phyloP scores from a whole-genome alignment of 306 rosid genomes.

The Datisca glomerata region DNA sequence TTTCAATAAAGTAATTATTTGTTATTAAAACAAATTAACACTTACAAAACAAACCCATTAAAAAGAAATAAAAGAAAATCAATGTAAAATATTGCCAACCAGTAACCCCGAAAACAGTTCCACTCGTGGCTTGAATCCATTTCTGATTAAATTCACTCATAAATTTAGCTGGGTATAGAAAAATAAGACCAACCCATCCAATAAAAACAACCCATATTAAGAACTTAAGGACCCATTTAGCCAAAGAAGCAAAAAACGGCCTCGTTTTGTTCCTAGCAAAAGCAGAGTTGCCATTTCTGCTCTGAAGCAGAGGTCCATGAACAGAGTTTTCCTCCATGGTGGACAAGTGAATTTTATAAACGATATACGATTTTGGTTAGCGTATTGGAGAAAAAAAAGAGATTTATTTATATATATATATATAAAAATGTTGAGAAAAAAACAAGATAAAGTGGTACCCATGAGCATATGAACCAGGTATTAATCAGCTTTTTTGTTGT shows the following conservation, averaged over 20 bases:
- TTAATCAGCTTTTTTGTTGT: no score
- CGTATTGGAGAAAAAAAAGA: no score
- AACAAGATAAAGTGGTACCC: no score
- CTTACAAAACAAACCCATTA: not conserved
- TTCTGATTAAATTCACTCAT: constrained; percentile 8
- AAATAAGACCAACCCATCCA: constrained; percentile 44
- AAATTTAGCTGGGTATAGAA: constrained; percentile 33
- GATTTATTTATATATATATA: no score
- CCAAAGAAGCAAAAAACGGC: constrained; percentile 23
- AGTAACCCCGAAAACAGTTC: constrained; percentile 36
- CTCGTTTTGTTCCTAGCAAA: no score
- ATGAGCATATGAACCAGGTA: no score
- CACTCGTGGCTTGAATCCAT: constrained; percentile 17
- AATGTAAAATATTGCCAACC: constrained; percentile 19
- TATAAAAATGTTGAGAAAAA: no score
- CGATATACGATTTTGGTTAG: no score
- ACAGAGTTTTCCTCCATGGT: constrained; percentile 36
- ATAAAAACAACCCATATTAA: constrained; percentile 33
- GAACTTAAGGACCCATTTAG: constrained; percentile 35
- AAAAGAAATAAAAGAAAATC: not conserved
- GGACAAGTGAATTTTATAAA: not conserved
- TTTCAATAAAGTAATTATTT: not conserved
- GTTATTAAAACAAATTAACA: not conserved
- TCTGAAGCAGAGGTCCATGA: constrained; percentile 31
- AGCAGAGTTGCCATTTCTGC: constrained; percentile 16